Evolutionary conservation across 805 yeast genomes (phyloP), one percentile per base, ranked within the genome.

Genomic region (Candida silvatica): DNA sequence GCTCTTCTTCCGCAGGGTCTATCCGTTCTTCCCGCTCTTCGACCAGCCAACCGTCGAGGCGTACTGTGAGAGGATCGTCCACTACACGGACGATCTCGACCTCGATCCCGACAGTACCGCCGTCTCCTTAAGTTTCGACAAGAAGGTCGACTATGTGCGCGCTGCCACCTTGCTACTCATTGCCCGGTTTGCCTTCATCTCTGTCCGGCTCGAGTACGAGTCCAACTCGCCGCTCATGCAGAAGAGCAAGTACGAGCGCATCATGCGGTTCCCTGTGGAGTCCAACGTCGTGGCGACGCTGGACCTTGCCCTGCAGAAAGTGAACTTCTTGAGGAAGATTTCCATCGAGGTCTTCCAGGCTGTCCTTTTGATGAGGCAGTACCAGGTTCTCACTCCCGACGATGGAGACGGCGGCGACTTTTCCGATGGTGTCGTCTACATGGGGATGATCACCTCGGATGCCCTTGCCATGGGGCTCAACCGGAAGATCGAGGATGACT

Each of bases 381-480:
- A 71, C 51, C 66, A 54, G 42, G 51, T 46, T 22, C 44, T 55
- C 40, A 58, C 71, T 0, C 74, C 70, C 4, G 74, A 69, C 44
- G 71, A 69, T 44, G 71, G 73, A 17, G 76, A 71, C 42, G 71
- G 71, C 6, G 49, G 55, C 3, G 66, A 62, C 30, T 66, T 64
- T 8, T 54, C 62, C 14, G 67, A 64, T 37, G 60, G 69, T 2
- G 53, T 49, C 24, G 53, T 64, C 3, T 55, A 52, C 31, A 56
- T 51, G 23, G 67, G 66, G 1, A 41, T 65, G 24, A 40, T 66
- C 6, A 38, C 56, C 7, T 61, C 63, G 28, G 61, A 64, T 53
- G 72, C 70, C 0, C 47, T 56, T 27, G 51, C 66, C 3, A 46
- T 71, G 32, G 77, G 77, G 0, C 47, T 71, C 28, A 58, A 71